Conservation (phyloP, 495 filamentous ascomycete genomes). For the Daldinia caldariorum region DNA sequence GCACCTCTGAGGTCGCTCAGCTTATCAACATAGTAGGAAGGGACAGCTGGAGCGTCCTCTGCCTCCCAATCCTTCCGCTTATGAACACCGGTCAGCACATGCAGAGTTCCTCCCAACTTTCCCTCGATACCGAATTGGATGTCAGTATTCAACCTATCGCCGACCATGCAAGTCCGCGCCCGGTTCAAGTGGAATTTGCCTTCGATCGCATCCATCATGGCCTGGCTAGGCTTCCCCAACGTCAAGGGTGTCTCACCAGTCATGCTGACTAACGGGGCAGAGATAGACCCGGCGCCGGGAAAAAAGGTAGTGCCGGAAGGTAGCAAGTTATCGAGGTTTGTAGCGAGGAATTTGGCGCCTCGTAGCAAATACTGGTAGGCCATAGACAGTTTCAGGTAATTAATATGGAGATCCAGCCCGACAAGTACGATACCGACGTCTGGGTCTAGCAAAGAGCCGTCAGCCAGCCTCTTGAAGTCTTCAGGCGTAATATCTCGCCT, state of each 20-base stretch:
- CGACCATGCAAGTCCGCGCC: slow-evolving; percentile 90
- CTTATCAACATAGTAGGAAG: slow-evolving; percentile 81
- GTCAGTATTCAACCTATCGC: slow-evolving; percentile 93
- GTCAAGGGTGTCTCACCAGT: slow-evolving; percentile 72
- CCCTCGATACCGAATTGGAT: slow-evolving; percentile 95
- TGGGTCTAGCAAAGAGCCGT: slow-evolving; percentile 79
- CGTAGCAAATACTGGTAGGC: slow-evolving; percentile 85
- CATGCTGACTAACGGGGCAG: slow-evolving; percentile 82
- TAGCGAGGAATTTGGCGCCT: slow-evolving; percentile 91
- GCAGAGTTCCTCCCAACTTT: slow-evolving; percentile 87
- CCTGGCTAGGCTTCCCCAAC: slow-evolving; percentile 93
- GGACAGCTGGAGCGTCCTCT: slow-evolving; percentile 67
- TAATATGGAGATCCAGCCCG: slow-evolving; percentile 91
- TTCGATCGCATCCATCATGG: slow-evolving; percentile 99
- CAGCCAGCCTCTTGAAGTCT: slow-evolving; percentile 80
- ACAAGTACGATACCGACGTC: slow-evolving; percentile 89
- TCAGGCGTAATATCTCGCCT: slow-evolving; percentile 78
- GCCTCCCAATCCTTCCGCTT: slow-evolving; percentile 82
- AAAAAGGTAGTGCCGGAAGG: slow-evolving; percentile 83
- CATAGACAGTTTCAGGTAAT: slow-evolving; percentile 87
- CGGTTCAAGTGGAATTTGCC: slow-evolving; percentile 92
- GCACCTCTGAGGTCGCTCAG: slow-evolving; percentile 74
- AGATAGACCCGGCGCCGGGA: slow-evolving; percentile 87
- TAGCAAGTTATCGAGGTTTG: slow-evolving; percentile 89
- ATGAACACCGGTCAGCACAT: slow-evolving; percentile 89